Percentiles rank a stretch among this genome's conserved stretches.
Evolutionary conservation across 768 basidiomycete species (phyloP).

Genomic region (Trametes villosa): DNA sequence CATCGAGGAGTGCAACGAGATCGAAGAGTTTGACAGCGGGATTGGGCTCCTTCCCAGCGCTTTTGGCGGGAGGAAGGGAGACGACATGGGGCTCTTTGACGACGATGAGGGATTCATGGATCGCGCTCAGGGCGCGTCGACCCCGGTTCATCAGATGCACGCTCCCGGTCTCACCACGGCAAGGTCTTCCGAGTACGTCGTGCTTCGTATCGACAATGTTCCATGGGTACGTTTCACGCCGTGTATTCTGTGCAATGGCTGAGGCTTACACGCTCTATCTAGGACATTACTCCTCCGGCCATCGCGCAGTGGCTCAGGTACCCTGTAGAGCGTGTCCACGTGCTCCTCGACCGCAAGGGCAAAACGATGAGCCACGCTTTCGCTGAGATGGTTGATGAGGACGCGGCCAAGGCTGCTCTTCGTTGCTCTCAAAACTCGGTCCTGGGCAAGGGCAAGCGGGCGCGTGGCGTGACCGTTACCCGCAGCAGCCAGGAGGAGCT

Average conservation of each 20-base stretch:
- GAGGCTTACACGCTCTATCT: conserved; percentile 4
- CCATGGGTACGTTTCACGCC: conserved; percentile 66
- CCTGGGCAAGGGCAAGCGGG: conserved; percentile 76
- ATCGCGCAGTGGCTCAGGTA: conserved; percentile 73
- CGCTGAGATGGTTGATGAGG: conserved; percentile 68
- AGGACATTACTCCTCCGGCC: conserved; percentile 85
- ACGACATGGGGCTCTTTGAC: conserved; percentile 19
- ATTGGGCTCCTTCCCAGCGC: conserved; percentile 33
- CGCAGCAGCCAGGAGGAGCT: conserved; percentile 80
- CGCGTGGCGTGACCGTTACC: conserved; percentile 84
- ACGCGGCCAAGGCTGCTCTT: conserved; percentile 67
- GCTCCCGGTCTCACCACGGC: neutral
- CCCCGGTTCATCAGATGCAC: conserved; percentile 33
- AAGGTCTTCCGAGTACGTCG: conserved; percentile 41
- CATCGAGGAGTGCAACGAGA: conserved; percentile 35
- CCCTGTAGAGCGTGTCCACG: conserved; percentile 71
- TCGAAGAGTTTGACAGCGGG: conserved; percentile 26
- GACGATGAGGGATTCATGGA: conserved; percentile 34
- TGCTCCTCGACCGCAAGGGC: conserved; percentile 78
- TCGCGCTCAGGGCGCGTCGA: conserved; percentile 38
- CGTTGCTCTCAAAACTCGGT: conserved; percentile 63
- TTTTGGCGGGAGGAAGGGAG: conserved; percentile 26
- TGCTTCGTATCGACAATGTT: conserved; percentile 85
- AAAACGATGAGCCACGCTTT: conserved; percentile 88
- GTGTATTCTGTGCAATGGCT: conserved; percentile 3